These are phyloP conservation scores for Arthrinium puccinioides DNA, from an alignment of 2,329 filamentous ascomycete genomes.

Conservation along the genomic window DNA sequence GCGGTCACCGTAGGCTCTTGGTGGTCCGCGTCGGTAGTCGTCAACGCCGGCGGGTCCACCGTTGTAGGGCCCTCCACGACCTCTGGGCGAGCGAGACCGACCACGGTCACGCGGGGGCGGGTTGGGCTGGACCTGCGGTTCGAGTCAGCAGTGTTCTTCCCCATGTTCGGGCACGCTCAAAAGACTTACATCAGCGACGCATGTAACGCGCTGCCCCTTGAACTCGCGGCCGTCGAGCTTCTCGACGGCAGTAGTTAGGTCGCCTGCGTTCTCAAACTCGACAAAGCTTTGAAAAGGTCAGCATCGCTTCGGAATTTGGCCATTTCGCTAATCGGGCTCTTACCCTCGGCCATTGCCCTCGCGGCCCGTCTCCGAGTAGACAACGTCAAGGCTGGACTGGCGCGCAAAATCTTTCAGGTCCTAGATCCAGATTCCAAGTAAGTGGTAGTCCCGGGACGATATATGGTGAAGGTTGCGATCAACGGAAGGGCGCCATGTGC, in stretches of 20 bases:
- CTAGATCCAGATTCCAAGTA: constrained; percentile 80
- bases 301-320: background rate
- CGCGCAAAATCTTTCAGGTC: constrained; percentile 99
- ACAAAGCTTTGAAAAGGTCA: constrained; percentile 62
- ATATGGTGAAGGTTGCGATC: constrained; percentile 22
- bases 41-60: constrained; percentile 40
- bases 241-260: constrained; percentile 85
- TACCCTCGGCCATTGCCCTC: constrained; percentile 90
- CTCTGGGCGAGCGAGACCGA: constrained; percentile 70
- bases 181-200: constrained; percentile 74
- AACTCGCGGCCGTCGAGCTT: constrained; percentile 92
- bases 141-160: too few relatives aligned
- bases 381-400: constrained; percentile 92
- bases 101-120: constrained; percentile 59
- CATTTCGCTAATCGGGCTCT: constrained; percentile 25
- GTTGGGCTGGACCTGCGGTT: constrained; percentile 73
- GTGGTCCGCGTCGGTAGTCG: constrained; percentile 61
- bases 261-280: constrained; percentile 89
- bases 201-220: constrained; percentile 81
- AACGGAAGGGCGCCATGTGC: constrained; percentile 10
- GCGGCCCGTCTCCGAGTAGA: constrained; percentile 93
- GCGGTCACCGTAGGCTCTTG: constrained; percentile 34
- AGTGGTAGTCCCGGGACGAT: constrained; percentile 57
- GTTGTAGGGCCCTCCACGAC: constrained; percentile 55
- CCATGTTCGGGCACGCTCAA: constrained; percentile 4